Evolutionary conservation across 768 basidiomycete genomes (phyloP).

Genomic region (Leccinum disarticulatum): DNA sequence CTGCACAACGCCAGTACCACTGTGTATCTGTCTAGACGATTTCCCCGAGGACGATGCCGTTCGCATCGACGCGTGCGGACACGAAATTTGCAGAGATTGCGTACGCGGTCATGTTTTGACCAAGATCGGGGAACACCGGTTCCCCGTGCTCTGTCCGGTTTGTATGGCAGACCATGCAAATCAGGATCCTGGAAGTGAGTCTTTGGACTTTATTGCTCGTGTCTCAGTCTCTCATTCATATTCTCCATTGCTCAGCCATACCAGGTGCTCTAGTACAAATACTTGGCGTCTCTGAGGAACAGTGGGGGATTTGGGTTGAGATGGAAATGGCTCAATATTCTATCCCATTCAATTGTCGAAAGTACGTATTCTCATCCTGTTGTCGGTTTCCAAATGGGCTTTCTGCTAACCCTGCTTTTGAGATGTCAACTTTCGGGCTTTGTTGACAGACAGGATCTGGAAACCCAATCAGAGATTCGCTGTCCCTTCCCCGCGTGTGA

Average conservation of each 20-base stretch:
- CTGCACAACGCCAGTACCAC: constrained; percentile 40
- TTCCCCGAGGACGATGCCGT: constrained; percentile 43
- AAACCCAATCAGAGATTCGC: constrained; percentile 37
- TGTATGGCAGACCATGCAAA: constrained; percentile 42
- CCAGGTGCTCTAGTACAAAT: constrained; percentile 36
- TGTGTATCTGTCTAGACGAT: constrained; percentile 59
- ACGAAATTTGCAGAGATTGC: constrained; percentile 57
- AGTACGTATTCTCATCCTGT: constrained; percentile 34
- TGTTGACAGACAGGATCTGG: constrained; percentile 50
- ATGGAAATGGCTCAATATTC: constrained; percentile 46
- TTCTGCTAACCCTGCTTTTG: not conserved
- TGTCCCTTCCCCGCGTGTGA: constrained; percentile 53
- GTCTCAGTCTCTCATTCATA: not conserved
- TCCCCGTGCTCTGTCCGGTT: constrained; percentile 60
- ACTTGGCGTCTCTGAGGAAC: constrained; percentile 45
- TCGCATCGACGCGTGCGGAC: constrained; percentile 44
- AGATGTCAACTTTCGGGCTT: constrained; percentile 55
- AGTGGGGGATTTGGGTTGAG: constrained; percentile 44
- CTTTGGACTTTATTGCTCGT: not conserved
- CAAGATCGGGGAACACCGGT: constrained; percentile 52
- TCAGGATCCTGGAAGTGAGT: constrained; percentile 32
- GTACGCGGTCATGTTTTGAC: constrained; percentile 41
- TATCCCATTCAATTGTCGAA: constrained; percentile 46
- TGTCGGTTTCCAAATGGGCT: not conserved
- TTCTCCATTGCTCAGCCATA: constrained; percentile 33